Evolutionary conservation across 2,329 filamentous ascomycete species (phyloP).

Genomic region (Magnaporthiopsis incrustans): DNA sequence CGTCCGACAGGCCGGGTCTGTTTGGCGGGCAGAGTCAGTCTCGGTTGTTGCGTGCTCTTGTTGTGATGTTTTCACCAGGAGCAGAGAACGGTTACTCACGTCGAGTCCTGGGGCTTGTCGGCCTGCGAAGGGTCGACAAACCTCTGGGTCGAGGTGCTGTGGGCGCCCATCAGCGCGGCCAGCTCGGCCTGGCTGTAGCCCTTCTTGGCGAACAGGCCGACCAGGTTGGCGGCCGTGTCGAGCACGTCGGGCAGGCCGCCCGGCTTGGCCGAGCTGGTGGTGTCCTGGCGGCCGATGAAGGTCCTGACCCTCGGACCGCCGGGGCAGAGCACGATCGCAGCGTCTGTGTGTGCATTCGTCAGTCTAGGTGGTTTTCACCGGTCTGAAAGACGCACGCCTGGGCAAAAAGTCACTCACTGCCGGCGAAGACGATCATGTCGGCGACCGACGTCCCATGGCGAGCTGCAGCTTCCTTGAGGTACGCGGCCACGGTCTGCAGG

Average conservation of each 20-base stretch:
- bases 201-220: slow-evolving; percentile 39
- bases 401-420: slow-evolving; percentile 15
- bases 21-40: background rate
- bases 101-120: slow-evolving; percentile 35
- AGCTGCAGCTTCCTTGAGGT: slow-evolving; percentile 29
- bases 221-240: slow-evolving; percentile 30
- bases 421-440: slow-evolving; percentile 45
- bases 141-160: slow-evolving; percentile 38
- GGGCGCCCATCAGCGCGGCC: slow-evolving; percentile 46
- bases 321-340: slow-evolving; percentile 41
- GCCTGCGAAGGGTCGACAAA: slow-evolving; percentile 31
- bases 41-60: background rate
- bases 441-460: slow-evolving; percentile 35
- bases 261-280: slow-evolving; percentile 26
- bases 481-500: slow-evolving; percentile 31
- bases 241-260: slow-evolving; percentile 36
- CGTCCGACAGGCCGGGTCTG: slow-evolving; percentile 35
- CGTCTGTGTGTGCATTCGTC: slow-evolving; percentile 18
- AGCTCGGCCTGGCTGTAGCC: slow-evolving; percentile 41
- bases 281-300: slow-evolving; percentile 41
- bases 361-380: too few relatives aligned
- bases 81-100: slow-evolving; percentile 25
- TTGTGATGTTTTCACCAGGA: background rate
- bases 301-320: slow-evolving; percentile 40
- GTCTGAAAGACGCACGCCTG: too few relatives aligned